A percentile compares a stretch with the other conserved stretches of the same genome.
Evolutionary conservation across 2,329 filamentous ascomycete genomes (phyloP).

Genomic region (Penicillium nordicum): DNA sequence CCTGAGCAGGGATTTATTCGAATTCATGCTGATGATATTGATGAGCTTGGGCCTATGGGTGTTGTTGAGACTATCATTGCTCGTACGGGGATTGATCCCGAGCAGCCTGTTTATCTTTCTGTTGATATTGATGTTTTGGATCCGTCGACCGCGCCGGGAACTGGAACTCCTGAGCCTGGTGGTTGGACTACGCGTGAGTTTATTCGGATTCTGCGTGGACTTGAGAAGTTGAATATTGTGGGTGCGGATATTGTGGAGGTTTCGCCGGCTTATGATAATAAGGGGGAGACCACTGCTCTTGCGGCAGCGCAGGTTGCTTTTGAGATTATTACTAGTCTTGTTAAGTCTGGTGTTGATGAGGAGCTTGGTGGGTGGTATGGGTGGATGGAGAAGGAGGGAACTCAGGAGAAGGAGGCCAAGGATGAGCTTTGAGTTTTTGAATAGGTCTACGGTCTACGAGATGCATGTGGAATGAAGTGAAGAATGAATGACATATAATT

Average conservation of each 20-base stretch:
- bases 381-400: conserved; percentile 20
- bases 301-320: conserved; percentile 81
- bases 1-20: conserved; percentile 73
- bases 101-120: conserved; percentile 75
- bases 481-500: conserved; percentile 14
- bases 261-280: conserved; percentile 76
- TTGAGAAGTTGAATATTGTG: conserved; percentile 79
- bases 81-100: conserved; percentile 61
- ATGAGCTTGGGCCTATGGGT: conserved; percentile 71
- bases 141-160: conserved; percentile 67
- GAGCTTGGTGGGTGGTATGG: conserved; percentile 43
- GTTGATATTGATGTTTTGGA: conserved; percentile 81
- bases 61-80: conserved; percentile 68
- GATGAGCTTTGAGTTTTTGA: conserved; percentile 25
- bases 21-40: conserved; percentile 81
- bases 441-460: conserved; percentile 6
- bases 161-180: conserved; percentile 84
- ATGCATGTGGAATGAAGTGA: conserved; percentile 20
- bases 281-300: conserved; percentile 74
- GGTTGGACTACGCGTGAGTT: conserved; percentile 89
- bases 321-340: conserved; percentile 69
- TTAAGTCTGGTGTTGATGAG: conserved; percentile 43
- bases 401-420: conserved; percentile 16
- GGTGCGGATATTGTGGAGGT: conserved; percentile 91
- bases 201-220: conserved; percentile 74